Percentiles rank a stretch among this genome's conserved stretches.
These are phyloP conservation scores for Aspergillus fructus DNA, from an alignment of 2,329 filamentous ascomycete genomes.

Conservation along the genomic window DNA sequence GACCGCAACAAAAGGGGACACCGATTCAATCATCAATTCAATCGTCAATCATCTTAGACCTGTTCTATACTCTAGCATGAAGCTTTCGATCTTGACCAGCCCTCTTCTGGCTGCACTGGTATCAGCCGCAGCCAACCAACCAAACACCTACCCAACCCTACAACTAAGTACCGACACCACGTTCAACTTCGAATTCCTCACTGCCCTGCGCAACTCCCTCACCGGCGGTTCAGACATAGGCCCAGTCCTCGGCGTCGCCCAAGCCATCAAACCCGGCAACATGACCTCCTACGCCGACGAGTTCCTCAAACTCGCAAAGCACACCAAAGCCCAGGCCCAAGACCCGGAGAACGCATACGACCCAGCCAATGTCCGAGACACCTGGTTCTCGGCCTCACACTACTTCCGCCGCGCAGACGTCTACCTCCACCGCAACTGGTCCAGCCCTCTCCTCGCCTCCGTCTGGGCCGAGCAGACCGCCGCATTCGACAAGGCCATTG, in stretches of 20 bases:
- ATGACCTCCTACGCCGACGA: slow-evolving; percentile 14
- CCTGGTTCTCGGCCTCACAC: slow-evolving; percentile 12
- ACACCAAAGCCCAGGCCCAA: slow-evolving; percentile 17
- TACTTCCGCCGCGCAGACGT: slow-evolving; percentile 48
- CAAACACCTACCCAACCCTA: not conserved
- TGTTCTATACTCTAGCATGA: not conserved
- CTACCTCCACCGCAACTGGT: slow-evolving; percentile 44
- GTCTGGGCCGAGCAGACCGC: slow-evolving; percentile 29
- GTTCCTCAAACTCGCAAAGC: slow-evolving; percentile 3
- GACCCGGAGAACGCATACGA: slow-evolving; percentile 13
- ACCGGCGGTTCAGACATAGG: slow-evolving; percentile 18
- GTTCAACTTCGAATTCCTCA: slow-evolving; percentile 20
- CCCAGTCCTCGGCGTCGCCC: slow-evolving; percentile 19
- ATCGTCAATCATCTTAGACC: not conserved
- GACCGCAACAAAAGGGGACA: not conserved
- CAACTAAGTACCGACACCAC: slow-evolving; percentile 17
- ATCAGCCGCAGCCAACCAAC: not conserved
- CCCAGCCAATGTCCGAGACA: not conserved
- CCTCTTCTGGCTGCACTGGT: not conserved
- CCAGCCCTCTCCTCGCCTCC: slow-evolving; percentile 40
- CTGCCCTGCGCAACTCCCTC: slow-evolving; percentile 8
- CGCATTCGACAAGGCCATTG: slow-evolving; percentile 42
- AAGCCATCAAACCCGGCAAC: slow-evolving; percentile 18
- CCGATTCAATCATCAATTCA: no score
- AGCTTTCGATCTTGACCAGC: not conserved